Conservation (phyloP, 2,329 filamentous ascomycete species). For the Sporothrix variecibatus region DNA sequence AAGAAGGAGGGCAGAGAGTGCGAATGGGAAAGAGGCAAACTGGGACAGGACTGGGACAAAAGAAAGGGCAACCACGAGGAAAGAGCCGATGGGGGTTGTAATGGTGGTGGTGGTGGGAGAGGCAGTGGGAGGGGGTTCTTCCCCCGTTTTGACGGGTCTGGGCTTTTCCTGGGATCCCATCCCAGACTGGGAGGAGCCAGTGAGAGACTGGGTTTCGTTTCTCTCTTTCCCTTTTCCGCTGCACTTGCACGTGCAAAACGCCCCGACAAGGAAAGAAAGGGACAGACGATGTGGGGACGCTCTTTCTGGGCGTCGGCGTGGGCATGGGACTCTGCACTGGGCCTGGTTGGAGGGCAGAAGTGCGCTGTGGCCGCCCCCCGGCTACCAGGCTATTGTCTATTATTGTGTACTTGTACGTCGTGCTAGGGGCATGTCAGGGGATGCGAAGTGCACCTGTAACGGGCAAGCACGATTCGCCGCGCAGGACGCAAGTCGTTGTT, state of each 20-base stretch:
- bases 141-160: slow-evolving; percentile 2
- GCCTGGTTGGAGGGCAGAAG: background rate
- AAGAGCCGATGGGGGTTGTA: slow-evolving; percentile 1
- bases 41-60: background rate
- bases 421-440: background rate
- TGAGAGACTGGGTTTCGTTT: background rate
- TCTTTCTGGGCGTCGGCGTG: background rate
- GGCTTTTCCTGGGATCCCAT: slow-evolving; percentile 8
- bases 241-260: slow-evolving; percentile 26
- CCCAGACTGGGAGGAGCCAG: background rate
- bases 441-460: background rate
- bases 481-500: background rate
- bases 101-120: background rate
- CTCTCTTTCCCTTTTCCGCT: background rate
- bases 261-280: background rate
- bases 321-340: background rate
- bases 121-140: background rate
- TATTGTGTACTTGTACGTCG: no score
- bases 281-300: background rate
- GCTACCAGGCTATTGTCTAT: background rate
- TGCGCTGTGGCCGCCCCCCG: slow-evolving; percentile 8
- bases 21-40: background rate
- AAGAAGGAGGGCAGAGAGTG: background rate
- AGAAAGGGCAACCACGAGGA: slow-evolving; percentile 9
- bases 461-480: background rate